Evolutionary conservation across 805 yeast species (phyloP), one percentile per base, ranked within the genome.

Genomic region (Saturnispora dispora): DNA sequence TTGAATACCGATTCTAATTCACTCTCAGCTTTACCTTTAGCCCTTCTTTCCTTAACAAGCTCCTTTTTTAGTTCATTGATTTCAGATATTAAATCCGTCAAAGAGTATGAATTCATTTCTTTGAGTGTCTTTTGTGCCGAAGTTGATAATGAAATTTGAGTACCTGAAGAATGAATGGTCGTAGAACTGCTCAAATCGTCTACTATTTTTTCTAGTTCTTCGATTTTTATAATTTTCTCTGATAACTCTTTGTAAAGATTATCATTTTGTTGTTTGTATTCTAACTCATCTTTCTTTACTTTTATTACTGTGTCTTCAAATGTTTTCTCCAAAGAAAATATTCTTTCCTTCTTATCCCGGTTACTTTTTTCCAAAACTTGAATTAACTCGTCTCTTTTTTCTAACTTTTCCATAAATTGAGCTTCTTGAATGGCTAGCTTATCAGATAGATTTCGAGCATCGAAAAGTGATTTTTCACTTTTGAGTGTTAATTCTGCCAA

Each of bases 1-100:
- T 74, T 72, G 32, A 89, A 79, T 57, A 91, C 81, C 1, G 74
- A 71, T 58, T 85, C 83, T 52, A 90, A 71, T 64, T 88, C 91
- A 35, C 71, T 65, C 51, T 89, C 85, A 53, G 91, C 72, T 50
- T 77, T 75, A 52, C 79, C 81, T 58, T 86, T 88, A 48, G 85
- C 83, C 17, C 82, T 74, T 58, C 81, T 78, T 65, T 88, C 96
- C 49, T 79, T 75, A 3, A 79, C 73, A 46, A 87, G 69, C 57
- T 84, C 85, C 57, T 77, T 84, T 63, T 80, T 82, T 52, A 87
- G 65, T 50, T 77, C 71, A 54, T 78, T 76, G 59, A 77, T 79
- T 58, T 85, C 91, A 1, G 85, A 65, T 57, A 82, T 79, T 30
- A 85, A 68, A 43, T 85, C 78, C 3, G 86, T 81, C 39, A 86